Evolutionary conservation across 208 protist genomes (phyloP), one percentile per base, ranked within the genome.

Genomic region (Leishmania mexicana): DNA sequence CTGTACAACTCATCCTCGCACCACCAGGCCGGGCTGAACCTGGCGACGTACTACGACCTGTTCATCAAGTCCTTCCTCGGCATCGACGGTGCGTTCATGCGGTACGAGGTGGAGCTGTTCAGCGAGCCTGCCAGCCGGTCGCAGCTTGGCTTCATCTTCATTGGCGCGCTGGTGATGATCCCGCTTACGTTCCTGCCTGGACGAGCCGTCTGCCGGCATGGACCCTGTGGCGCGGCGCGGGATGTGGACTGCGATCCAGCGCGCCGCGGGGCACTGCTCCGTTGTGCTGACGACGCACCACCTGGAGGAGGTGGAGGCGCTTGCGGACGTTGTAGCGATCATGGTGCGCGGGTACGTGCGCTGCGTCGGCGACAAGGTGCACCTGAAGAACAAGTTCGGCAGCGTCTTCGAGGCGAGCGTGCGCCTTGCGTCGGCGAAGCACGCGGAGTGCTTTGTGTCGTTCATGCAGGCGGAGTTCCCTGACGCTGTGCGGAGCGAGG

Each of bases 221-320:
- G 93, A 96, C 84, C 90, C 90, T 11, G 67, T 88, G 7, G 85
- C 87, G 24, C 83, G 92, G 31, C 85, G 92, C 28, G 65, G 68
- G 49, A 53, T 98, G 67, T 98, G 96, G 95, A 88, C 70, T 21
- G 86, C 85, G 65, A 94, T 94, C 64, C 86, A 92, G 80, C 73
- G 64, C 58, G 83, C 91, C 24, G 40, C 92, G 10, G 42, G 45
- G 4, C 65, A 90, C 84, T 95, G 91, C 87, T 90, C 93, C 17
- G 88, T 96, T 10, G 89, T 96, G 83, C 84, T 99, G 75, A 98
- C 97, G 73, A 98, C 97, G 72, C 97, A 99, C 82, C 95, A 98
- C 75, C 87, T 99, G 87, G 96, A 98, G 80, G 97, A 99, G 90
- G 92, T 94, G 80, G 96, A 98, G 83, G 94, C 93, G 5, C 83